Evolutionary conservation across 176 grass and related monocot species (phyloP).

Genomic region (Aegilops umbellulata): DNA sequence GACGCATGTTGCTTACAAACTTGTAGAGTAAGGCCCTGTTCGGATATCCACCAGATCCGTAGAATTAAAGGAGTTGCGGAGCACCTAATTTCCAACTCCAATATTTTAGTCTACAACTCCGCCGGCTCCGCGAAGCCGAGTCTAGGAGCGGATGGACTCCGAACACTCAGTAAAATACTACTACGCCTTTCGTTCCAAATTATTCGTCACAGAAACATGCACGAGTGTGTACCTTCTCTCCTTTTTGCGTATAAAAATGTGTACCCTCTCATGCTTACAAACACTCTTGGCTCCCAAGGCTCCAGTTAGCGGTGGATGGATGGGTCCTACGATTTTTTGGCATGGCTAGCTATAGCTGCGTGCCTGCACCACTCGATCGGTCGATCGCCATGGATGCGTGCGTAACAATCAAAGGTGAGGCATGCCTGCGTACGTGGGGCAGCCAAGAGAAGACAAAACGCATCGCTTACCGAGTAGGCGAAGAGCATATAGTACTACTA

Average conservation of each 20-base stretch:
- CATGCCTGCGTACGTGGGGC: neutral
- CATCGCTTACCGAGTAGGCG: too few species aligned
- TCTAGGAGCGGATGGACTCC: too few species aligned
- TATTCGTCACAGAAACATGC: too few species aligned
- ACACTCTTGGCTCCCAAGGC: constrained; percentile 38
- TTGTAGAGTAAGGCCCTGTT: neutral
- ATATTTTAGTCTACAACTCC: too few species aligned
- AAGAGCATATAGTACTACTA: too few species aligned
- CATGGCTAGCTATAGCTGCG: neutral
- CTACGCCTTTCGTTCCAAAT: too few species aligned
- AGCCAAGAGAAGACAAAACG: neutral
- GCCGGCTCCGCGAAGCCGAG: too few species aligned
- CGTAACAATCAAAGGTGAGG: constrained; percentile 38
- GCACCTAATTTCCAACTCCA: too few species aligned
- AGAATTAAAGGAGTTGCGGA: too few species aligned
- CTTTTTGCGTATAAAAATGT: too few species aligned
- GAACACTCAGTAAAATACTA: too few species aligned
- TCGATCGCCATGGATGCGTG: constrained; percentile 16
- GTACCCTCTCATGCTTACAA: neutral
- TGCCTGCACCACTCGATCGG: constrained; percentile 14
- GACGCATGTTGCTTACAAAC: neutral
- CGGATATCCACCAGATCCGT: too few species aligned
- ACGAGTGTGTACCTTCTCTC: neutral
- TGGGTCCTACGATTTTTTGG: constrained; percentile 19
- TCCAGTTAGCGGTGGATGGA: neutral